Evolutionary conservation across 208 protist species (phyloP).

Genomic region (Leishmania braziliensis): DNA sequence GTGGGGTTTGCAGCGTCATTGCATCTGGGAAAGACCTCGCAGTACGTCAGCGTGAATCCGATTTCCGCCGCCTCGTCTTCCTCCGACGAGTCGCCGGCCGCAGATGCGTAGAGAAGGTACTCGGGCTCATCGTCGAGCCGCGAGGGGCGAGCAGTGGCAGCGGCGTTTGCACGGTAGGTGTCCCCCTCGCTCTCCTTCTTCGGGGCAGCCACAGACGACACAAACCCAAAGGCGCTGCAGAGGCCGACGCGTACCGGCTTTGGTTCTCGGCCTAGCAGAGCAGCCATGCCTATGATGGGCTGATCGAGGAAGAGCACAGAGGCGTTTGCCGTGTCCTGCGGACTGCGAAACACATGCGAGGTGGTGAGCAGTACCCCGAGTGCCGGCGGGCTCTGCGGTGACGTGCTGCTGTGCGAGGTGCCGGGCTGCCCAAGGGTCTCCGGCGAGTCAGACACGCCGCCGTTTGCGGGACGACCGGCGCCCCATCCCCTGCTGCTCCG

Average conservation of each 20-base stretch:
- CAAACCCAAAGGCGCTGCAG: constrained; percentile 57
- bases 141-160: not conserved
- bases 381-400: constrained; percentile 3
- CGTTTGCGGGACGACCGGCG: not conserved
- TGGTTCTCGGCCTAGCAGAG: constrained; percentile 45
- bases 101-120: constrained; percentile 19
- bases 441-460: not conserved
- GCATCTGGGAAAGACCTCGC: constrained; percentile 41
- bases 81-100: constrained; percentile 20
- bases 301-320: constrained; percentile 80
- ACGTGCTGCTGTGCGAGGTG: not conserved
- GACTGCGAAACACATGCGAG: constrained; percentile 59
- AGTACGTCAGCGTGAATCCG: constrained; percentile 77
- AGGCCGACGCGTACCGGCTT: constrained; percentile 53
- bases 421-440: not conserved
- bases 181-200: constrained; percentile 17
- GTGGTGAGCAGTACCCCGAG: constrained; percentile 79
- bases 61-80: constrained; percentile 54
- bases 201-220: constrained; percentile 41
- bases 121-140: constrained; percentile 18
- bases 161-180: not conserved
- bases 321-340: constrained; percentile 27
- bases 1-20: not conserved
- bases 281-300: constrained; percentile 64
- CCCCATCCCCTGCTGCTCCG: not conserved